Percentiles rank a stretch among this genome's conserved stretches.
These are phyloP conservation scores for Cairneyella variabilis DNA, from an alignment of 495 filamentous ascomycete genomes.

Conservation along the genomic window DNA sequence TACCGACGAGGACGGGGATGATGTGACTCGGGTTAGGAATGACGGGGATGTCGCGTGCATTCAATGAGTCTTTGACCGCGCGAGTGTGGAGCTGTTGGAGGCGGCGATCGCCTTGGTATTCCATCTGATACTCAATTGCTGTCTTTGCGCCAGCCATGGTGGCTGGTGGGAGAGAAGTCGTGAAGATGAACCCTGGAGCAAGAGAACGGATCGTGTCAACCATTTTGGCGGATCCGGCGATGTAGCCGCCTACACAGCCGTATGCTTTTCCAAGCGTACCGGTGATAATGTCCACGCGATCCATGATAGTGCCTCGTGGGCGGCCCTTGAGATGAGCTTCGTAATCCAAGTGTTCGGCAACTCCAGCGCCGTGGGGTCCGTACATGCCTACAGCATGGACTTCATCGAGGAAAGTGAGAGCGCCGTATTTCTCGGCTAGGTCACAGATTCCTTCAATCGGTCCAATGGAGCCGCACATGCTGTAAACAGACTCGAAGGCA, in stretches of 20 bases:
- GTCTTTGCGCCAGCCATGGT: conserved; percentile 93
- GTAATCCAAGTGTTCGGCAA: conserved; percentile 95
- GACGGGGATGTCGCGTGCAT: conserved; percentile 83
- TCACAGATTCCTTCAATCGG: conserved; percentile 96
- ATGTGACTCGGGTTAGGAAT: conserved; percentile 98
- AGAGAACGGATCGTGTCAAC: conserved; percentile 95
- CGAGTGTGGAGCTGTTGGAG: conserved; percentile 95
- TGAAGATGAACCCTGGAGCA: conserved; percentile 98
- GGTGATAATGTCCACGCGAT: conserved; percentile 95
- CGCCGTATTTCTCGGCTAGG: conserved; percentile 94
- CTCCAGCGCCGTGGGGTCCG: conserved; percentile 90
- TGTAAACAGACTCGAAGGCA: conserved; percentile 97
- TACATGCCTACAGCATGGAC: conserved; percentile 99
- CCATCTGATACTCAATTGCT: conserved; percentile 89
- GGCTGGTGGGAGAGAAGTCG: conserved; percentile 89
- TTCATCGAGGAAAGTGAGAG: conserved; percentile 95
- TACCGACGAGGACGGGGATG: conserved; percentile 87
- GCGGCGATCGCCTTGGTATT: conserved; percentile 73
- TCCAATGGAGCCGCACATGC: conserved; percentile 96
- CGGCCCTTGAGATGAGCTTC: conserved; percentile 65
- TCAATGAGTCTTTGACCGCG: conserved; percentile 78
- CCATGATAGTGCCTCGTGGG: conserved; percentile 84
- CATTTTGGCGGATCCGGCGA: conserved; percentile 82
- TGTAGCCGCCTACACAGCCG: conserved; percentile 96
- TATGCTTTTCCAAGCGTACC: conserved; percentile 97